These are phyloP conservation scores for Kluyveromyces aestuarii DNA, from an alignment of 805 yeast species.

Conservation along the genomic window DNA sequence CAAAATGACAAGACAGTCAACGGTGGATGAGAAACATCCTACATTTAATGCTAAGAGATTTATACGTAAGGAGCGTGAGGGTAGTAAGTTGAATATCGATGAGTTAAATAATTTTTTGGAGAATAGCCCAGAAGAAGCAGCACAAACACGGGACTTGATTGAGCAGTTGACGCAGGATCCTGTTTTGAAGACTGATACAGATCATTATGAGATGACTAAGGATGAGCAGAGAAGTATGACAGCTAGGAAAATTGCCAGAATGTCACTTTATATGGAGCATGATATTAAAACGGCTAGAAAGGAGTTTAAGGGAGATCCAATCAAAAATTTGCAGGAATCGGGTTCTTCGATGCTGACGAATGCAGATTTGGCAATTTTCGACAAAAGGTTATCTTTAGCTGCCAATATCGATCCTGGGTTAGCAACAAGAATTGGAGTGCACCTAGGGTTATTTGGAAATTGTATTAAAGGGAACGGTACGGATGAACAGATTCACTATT, in stretches of 20 bases:
- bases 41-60: constrained; percentile 23
- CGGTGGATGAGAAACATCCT: constrained; percentile 12
- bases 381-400: constrained; percentile 48
- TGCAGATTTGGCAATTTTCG: constrained; percentile 33
- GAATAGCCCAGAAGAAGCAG: constrained; percentile 37
- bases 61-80: constrained; percentile 36
- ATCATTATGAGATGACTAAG: constrained; percentile 50
- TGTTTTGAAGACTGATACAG: constrained; percentile 42
- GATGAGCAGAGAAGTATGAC: constrained; percentile 50
- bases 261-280: constrained; percentile 50
- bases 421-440: constrained; percentile 79
- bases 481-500: constrained; percentile 68
- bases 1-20: constrained; percentile 24
- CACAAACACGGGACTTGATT: constrained; percentile 38
- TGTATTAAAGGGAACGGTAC: constrained; percentile 87
- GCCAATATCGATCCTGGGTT: constrained; percentile 70
- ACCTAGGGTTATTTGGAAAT: constrained; percentile 73
- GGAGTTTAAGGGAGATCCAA: constrained; percentile 18
- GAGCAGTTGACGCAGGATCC: constrained; percentile 64
- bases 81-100: constrained; percentile 35
- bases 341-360: constrained; percentile 13
- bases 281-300: constrained; percentile 24
- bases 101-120: constrained; percentile 50
- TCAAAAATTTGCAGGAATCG: constrained; percentile 16
- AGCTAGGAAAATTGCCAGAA: constrained; percentile 50